Base-by-base conservation (phyloP, 768 basidiomycete genomes). In the Kwoniella heveanensis region DNA sequence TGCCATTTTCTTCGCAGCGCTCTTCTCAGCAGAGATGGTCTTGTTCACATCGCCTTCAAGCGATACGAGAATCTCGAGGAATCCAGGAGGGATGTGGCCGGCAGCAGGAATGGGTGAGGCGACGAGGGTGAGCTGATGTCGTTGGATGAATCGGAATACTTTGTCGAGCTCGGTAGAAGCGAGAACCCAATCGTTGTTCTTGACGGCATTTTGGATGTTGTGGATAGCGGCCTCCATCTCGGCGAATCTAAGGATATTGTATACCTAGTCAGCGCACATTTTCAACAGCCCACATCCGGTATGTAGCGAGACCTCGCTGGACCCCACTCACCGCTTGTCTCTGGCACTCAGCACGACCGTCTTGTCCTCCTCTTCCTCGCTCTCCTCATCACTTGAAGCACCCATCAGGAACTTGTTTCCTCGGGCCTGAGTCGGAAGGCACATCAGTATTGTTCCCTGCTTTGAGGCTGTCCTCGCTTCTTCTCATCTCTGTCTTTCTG, bases 91-190 rank as follows among this genome's bases (percentile, higher is more conserved):
- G 87, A 88, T 76, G 86, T 88, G 76, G 91, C 83, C 82, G 77
- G 94, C 88, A 1, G 90, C 87, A 32, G 96, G 91, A 47, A 94
- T 85, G 21, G 90, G 89, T 68, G 95, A 92, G 17, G 90, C 85
- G 22, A 88, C 83, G 74, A 90, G 92, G 79, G 88, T 88, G 74
- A 70, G 67, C 57, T 77, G 79, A 61, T 92, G 90, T 66, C 90
- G 86, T 77, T 91, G 88, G 54, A 95, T 88, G 83, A 98, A 88
- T 48, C 94, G 90, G 36, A 86, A 82, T 53, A 99, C 85, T 80
- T 98, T 98, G 82, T 99, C 96, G 80, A 94, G 96, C 81, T 98
- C 96, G 64, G 85, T 88, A 22, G 90, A 91, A 72, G 92, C 94
- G 27, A 86, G 87, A 25, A 88, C 88, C 96, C 96, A 99, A 81